phyloP scores from a whole-genome alignment of 2,329 filamentous ascomycete genomes.

The Eurotiales sp. region DNA sequence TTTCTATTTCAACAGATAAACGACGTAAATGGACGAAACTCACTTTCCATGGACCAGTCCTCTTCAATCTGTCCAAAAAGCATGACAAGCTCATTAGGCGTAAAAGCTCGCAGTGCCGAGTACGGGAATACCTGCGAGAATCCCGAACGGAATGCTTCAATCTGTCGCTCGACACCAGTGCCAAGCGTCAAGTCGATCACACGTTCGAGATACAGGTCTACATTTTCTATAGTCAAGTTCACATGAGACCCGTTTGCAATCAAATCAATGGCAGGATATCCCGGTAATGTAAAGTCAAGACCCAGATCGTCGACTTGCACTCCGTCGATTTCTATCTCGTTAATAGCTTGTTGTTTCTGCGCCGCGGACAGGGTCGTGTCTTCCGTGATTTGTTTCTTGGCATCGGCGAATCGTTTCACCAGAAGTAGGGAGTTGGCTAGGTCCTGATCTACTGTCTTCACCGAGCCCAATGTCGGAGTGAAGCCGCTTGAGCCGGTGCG shows the following conservation, averaged over 20 bases:
- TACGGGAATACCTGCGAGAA: constrained; percentile 98
- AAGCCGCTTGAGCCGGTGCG: constrained; percentile 70
- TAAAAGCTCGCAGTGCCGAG: constrained; percentile 86
- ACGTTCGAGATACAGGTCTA: constrained; percentile 80
- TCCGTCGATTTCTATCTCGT: constrained; percentile 69
- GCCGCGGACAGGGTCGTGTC: constrained; percentile 61
- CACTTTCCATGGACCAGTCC: constrained; percentile 97
- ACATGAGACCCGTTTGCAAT: constrained; percentile 69
- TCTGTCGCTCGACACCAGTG: constrained; percentile 80
- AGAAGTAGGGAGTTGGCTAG: constrained; percentile 80
- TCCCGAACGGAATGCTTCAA: constrained; percentile 83
- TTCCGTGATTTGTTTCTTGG: constrained; percentile 78
- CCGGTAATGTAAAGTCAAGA: constrained; percentile 91
- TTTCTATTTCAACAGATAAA: not conserved
- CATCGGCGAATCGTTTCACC: constrained; percentile 79
- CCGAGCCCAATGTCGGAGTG: constrained; percentile 78
- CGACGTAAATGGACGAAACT: constrained; percentile 39
- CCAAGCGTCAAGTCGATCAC: constrained; percentile 90
- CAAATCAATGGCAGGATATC: constrained; percentile 83
- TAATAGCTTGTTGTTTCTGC: constrained; percentile 67
- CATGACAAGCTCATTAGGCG: constrained; percentile 89
- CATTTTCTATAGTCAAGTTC: constrained; percentile 81
- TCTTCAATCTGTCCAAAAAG: constrained; percentile 90
- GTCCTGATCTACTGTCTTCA: constrained; percentile 83
- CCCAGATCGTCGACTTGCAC: constrained; percentile 80